phyloP scores from a whole-genome alignment of 768 basidiomycete species.

The Lactarius sp. region DNA sequence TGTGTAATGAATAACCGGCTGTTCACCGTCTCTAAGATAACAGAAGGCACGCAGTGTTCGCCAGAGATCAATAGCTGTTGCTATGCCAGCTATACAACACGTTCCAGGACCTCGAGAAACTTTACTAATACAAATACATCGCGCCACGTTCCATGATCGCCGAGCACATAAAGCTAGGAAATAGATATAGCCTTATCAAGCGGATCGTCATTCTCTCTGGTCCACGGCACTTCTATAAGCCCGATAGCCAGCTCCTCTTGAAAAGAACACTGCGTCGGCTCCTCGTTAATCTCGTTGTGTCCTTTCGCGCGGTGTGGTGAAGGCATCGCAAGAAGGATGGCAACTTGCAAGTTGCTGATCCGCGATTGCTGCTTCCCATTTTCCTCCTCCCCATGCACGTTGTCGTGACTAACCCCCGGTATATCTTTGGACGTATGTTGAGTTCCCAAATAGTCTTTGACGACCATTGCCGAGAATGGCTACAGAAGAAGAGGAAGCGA shows the following conservation, averaged over 20 bases:
- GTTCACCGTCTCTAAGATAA: background rate
- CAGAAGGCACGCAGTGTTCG: background rate
- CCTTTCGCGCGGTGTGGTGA: background rate
- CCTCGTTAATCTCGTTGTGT: background rate
- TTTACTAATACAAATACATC: background rate
- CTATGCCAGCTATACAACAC: background rate
- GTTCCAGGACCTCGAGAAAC: background rate
- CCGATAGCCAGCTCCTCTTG: slow-evolving; percentile 17
- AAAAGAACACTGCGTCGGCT: background rate
- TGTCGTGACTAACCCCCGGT: background rate
- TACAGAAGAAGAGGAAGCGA: background rate
- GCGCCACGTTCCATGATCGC: background rate
- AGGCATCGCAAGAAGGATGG: slow-evolving; percentile 25
- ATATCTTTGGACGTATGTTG: background rate
- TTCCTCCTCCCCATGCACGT: background rate
- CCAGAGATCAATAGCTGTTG: background rate
- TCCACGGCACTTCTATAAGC: slow-evolving; percentile 16
- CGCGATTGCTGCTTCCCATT: background rate
- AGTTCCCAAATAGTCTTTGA: background rate
- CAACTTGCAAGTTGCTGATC: slow-evolving; percentile 8
- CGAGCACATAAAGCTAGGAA: background rate
- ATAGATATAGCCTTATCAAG: background rate
- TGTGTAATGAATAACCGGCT: background rate
- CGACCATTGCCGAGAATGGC: slow-evolving; percentile 15
- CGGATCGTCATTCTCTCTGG: background rate